Percentiles rank a stretch among this genome's conserved stretches.
Conservation (phyloP, 768 basidiomycete genomes). For the Mycena crocata region DNA sequence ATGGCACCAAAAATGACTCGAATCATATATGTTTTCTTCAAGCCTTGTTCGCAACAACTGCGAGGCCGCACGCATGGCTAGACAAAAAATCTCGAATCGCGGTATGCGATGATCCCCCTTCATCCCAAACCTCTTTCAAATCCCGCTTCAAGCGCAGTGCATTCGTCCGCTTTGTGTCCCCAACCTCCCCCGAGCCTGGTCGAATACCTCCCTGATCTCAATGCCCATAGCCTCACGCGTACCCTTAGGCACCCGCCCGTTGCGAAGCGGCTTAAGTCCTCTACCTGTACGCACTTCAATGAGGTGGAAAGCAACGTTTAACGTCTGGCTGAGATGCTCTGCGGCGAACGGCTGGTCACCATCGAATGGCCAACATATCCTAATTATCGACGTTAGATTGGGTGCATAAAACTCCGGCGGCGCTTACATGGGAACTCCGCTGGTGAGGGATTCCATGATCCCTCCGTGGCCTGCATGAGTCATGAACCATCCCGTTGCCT, state of each 20-base stretch:
- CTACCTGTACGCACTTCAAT: slow-evolving; percentile 34
- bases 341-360: slow-evolving; percentile 37
- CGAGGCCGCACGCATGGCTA: too few relatives aligned
- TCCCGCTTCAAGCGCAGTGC: too few relatives aligned
- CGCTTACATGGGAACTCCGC: slow-evolving; percentile 17
- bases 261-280: slow-evolving; percentile 28
- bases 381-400: slow-evolving; percentile 11
- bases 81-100: too few relatives aligned
- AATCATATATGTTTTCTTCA: too few relatives aligned
- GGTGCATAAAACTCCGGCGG: too few relatives aligned
- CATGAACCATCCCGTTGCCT: slow-evolving; percentile 23
- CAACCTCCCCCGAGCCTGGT: slow-evolving; percentile 25
- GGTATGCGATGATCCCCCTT: too few relatives aligned
- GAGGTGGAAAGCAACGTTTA: slow-evolving; percentile 36
- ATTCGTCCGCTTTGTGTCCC: slow-evolving; percentile 26
- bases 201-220: slow-evolving; percentile 26
- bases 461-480: slow-evolving; percentile 24
- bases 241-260: slow-evolving; percentile 26
- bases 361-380: slow-evolving; percentile 40
- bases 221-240: slow-evolving; percentile 28
- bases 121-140: too few relatives aligned
- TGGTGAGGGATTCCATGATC: slow-evolving; percentile 2
- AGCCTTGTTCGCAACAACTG: too few relatives aligned
- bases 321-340: slow-evolving; percentile 26
- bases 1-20: too few relatives aligned